phyloP scores from a whole-genome alignment of 2,329 filamentous ascomycete species.

The Aspergillus oerlinghausenensis region DNA sequence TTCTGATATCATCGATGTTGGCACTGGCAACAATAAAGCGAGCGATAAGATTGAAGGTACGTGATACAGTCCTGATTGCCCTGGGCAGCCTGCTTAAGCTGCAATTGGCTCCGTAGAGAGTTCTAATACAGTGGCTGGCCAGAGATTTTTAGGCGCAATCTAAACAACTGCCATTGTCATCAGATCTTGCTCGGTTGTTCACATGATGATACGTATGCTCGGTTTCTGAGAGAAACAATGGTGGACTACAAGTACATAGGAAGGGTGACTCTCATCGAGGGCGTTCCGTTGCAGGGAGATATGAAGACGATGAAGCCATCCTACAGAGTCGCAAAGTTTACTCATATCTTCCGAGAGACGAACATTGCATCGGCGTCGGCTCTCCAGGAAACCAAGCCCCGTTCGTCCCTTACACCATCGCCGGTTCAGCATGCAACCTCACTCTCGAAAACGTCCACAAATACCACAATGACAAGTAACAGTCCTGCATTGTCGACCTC shows the following conservation, averaged over 20 bases:
- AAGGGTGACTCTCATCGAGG: conserved; percentile 54
- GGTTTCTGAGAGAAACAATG: conserved; percentile 48
- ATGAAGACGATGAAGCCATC: conserved; percentile 43
- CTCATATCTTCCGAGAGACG: conserved; percentile 50
- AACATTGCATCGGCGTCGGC: conserved; percentile 42
- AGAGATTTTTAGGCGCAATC: conserved; percentile 53
- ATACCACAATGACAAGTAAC: conserved; percentile 34
- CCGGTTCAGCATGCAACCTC: conserved; percentile 29
- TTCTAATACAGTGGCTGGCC: conserved; percentile 20
- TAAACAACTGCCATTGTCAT: conserved; percentile 57
- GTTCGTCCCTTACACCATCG: conserved; percentile 31
- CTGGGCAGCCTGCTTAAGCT: not conserved
- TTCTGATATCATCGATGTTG: conserved; percentile 50
- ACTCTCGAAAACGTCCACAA: conserved; percentile 37
- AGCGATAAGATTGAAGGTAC: conserved; percentile 47
- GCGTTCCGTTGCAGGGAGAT: conserved; percentile 53
- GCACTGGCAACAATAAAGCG: conserved; percentile 41
- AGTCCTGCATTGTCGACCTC: conserved; percentile 31
- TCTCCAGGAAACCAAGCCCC: conserved; percentile 30
- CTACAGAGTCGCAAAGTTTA: conserved; percentile 49
- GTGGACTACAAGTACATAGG: conserved; percentile 42
- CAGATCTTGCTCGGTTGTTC: conserved; percentile 58
- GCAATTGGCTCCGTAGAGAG: conserved; percentile 11
- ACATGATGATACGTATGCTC: conserved; percentile 52
- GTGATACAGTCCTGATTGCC: conserved; percentile 12